These are phyloP conservation scores for Blumeria graminis DNA, from an alignment of 2,329 filamentous ascomycete species.

Conservation along the genomic window DNA sequence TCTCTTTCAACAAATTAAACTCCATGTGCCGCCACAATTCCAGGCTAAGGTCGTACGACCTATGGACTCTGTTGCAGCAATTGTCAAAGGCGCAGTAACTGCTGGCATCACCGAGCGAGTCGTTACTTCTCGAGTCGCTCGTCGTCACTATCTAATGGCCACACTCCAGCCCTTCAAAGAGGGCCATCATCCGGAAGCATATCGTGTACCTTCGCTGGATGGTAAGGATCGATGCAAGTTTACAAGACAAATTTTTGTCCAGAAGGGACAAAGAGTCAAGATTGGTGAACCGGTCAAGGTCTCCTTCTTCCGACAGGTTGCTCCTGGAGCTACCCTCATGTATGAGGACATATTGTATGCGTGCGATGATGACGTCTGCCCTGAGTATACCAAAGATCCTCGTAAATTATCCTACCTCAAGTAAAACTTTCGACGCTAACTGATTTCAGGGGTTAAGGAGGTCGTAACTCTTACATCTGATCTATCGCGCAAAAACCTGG, in stretches of 20 bases:
- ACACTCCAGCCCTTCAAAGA: slow-evolving; percentile 98
- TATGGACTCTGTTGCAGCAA: slow-evolving; percentile 96
- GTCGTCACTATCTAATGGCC: slow-evolving; percentile 97
- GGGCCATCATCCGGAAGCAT: slow-evolving; percentile 92
- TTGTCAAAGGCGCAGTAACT: slow-evolving; percentile 94
- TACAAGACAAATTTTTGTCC: slow-evolving; percentile 91
- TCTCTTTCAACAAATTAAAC: slow-evolving; percentile 97
- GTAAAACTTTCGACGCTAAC: slow-evolving; percentile 10
- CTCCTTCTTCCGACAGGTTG: slow-evolving; percentile 93
- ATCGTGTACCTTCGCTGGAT: slow-evolving; percentile 86
- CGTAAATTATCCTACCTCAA: slow-evolving; percentile 38
- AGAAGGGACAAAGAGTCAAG: slow-evolving; percentile 96
- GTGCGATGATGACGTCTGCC: slow-evolving; percentile 93
- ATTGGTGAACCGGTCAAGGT: slow-evolving; percentile 98
- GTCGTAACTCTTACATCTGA: slow-evolving; percentile 95
- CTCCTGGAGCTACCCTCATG: slow-evolving; percentile 91
- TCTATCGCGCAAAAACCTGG: slow-evolving; percentile 88
- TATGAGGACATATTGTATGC: slow-evolving; percentile 97
- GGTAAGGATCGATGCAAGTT: slow-evolving; percentile 98
- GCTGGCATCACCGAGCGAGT: slow-evolving; percentile 94
- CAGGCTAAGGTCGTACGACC: slow-evolving; percentile 94
- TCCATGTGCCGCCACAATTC: slow-evolving; percentile 94
- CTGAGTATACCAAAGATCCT: slow-evolving; percentile 97
- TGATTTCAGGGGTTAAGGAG: slow-evolving; percentile 70
- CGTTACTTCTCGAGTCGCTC: slow-evolving; percentile 86